phyloP scores from a whole-genome alignment of 345 rosid species.

The Rhizophora mangle region DNA sequence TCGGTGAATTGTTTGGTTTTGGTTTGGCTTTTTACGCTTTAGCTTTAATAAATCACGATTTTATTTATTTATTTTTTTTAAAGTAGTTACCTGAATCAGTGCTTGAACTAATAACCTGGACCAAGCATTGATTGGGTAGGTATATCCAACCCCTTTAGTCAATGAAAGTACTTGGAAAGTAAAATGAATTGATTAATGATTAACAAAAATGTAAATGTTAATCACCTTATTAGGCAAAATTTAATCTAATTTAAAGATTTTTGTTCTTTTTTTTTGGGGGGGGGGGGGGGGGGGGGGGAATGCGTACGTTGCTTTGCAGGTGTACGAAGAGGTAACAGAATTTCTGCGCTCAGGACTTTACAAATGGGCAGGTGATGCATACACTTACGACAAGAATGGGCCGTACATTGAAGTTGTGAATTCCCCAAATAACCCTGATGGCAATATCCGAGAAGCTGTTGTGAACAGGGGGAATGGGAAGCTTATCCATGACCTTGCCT shows the following conservation, averaged over 20 bases:
- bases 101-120: too few relatives aligned
- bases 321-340: conserved; percentile 53
- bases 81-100: too few relatives aligned
- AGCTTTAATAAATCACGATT: too few relatives aligned
- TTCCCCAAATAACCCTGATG: conserved; percentile 90
- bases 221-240: too few relatives aligned
- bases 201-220: too few relatives aligned
- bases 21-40: background rate
- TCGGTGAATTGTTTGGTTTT: conserved; percentile 46
- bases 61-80: too few relatives aligned
- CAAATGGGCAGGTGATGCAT: conserved; percentile 87
- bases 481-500: conserved; percentile 75
- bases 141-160: too few relatives aligned
- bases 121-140: too few relatives aligned
- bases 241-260: background rate
- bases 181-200: too few relatives aligned
- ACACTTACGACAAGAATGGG: conserved; percentile 47
- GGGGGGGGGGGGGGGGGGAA: too few relatives aligned
- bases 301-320: conserved; percentile 30
- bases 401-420: conserved; percentile 69
- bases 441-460: conserved; percentile 57
- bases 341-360: conserved; percentile 59
- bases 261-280: background rate
- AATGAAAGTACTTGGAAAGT: too few relatives aligned
- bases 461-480: conserved; percentile 56